These are phyloP conservation scores for Aspergillus puulaauensis DNA, from an alignment of 2,329 filamentous ascomycete genomes.

Conservation along the genomic window DNA sequence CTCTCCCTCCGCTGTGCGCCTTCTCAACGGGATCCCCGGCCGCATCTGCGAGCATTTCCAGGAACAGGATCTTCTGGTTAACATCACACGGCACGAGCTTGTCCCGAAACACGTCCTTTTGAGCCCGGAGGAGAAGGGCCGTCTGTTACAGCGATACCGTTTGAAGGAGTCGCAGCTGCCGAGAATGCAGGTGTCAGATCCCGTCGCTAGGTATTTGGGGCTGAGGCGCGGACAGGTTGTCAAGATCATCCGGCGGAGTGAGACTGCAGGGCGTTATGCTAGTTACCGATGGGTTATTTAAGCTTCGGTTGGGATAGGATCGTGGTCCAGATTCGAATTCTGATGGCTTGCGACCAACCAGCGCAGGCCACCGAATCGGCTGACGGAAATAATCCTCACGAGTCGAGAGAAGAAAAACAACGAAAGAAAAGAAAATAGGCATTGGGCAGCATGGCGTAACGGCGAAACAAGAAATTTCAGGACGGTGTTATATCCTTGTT, in stretches of 20 bases:
- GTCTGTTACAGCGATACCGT: slow-evolving; percentile 83
- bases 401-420: slow-evolving; percentile 1
- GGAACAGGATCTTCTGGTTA: slow-evolving; percentile 93
- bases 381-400: background rate
- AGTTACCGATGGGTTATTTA: slow-evolving; percentile 76
- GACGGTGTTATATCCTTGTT: slow-evolving; percentile 17
- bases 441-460: slow-evolving; percentile 40
- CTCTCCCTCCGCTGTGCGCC: slow-evolving; percentile 82
- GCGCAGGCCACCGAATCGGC: background rate
- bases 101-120: slow-evolving; percentile 92
- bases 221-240: slow-evolving; percentile 90
- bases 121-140: slow-evolving; percentile 83
- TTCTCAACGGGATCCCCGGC: slow-evolving; percentile 73
- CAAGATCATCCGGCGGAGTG: slow-evolving; percentile 94
- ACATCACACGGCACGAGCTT: slow-evolving; percentile 96
- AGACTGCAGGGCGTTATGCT: slow-evolving; percentile 94
- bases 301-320: slow-evolving; percentile 5
- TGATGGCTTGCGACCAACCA: background rate
- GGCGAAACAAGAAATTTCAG: slow-evolving; percentile 31
- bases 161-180: slow-evolving; percentile 97
- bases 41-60: slow-evolving; percentile 91
- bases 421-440: slow-evolving; percentile 24
- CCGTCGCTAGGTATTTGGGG: slow-evolving; percentile 88
- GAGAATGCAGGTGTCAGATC: slow-evolving; percentile 85
- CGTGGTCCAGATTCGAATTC: background rate